A percentile compares a stretch with the other conserved stretches of the same genome.
These are phyloP conservation scores for Fusarium euwallaceae DNA, from an alignment of 2,329 filamentous ascomycete genomes.

Conservation along the genomic window DNA sequence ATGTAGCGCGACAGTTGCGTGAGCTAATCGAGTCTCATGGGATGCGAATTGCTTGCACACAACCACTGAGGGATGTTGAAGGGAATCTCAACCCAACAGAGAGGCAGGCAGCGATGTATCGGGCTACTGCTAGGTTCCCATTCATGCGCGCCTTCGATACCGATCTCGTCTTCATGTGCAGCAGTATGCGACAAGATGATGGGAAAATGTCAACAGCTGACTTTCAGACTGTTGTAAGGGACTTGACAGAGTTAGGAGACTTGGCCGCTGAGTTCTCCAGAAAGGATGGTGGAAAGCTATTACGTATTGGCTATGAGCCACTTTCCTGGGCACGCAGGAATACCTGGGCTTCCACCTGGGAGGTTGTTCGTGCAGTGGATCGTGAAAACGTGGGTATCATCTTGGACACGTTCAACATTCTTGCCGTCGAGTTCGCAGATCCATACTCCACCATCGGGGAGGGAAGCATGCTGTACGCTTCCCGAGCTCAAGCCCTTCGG, in stretches of 20 bases:
- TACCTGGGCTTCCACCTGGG: conserved; percentile 32
- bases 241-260: conserved; percentile 18
- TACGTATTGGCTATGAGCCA: conserved; percentile 35
- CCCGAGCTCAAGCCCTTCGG: conserved; percentile 12
- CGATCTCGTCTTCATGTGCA: conserved; percentile 33
- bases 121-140: conserved; percentile 27
- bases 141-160: conserved; percentile 33
- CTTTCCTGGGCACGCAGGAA: conserved; percentile 30
- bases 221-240: conserved; percentile 30
- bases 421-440: conserved; percentile 31
- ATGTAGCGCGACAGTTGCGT: conserved; percentile 14
- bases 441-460: conserved; percentile 21
- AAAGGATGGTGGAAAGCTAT: conserved; percentile 17
- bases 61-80: conserved; percentile 28
- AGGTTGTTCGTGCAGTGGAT: conserved; percentile 31
- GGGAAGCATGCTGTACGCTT: conserved; percentile 15
- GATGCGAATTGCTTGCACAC: conserved; percentile 31
- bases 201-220: conserved; percentile 16
- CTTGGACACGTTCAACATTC: conserved; percentile 29
- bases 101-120: conserved; percentile 16
- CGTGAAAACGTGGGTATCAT: conserved; percentile 29
- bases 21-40: conserved; percentile 13
- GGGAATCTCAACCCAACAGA: conserved; percentile 16
- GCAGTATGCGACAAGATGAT: conserved; percentile 30
- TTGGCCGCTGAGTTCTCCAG: conserved; percentile 13